Base-by-base conservation (phyloP, 2,329 filamentous ascomycete genomes). In the Sporothrix inflata region DNA sequence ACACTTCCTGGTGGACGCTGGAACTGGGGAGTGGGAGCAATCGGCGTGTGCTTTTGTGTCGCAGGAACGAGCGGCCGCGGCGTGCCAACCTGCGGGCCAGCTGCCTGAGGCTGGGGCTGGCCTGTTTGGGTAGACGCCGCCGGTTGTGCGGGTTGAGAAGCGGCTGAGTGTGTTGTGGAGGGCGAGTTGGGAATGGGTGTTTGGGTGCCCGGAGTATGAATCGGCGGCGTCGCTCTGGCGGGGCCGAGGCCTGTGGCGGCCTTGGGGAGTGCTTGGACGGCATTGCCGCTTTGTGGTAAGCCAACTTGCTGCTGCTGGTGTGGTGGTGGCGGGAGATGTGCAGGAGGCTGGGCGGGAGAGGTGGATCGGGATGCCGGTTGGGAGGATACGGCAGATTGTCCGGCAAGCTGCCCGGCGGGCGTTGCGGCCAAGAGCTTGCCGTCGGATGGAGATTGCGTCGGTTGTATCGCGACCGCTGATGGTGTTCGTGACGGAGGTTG, bases 11-110 rank as follows among this genome's bases (percentile, higher is more conserved):
- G 71, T 21, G 42, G 11, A 21, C 71, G 65, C 38, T 68, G 55
- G 9, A 57, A 19, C 21, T 67, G 68, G 5, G 27, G 27, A 6
- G 38, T 53, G 3, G 65, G 14, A 1, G 66, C 70, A 11, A 66
- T 63, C 9, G 70, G 72, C 16, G 60, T 38, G 34, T 42, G 72
- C 47, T 69, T 73, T 9, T 71, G 69, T 5, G 65, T 27, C n/a
- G 55, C 72, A 30, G 69, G 63, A 12, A 61, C 69, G 1, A 73
- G 38, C 1, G 65, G 47, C 11, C 72, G 69, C 16, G 69, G 69
- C 12, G 63, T 69, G n/a, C 67, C 72, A 8, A 45, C 55, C 16
- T 24, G 42, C 1, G 47, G 11, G 11, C 34, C 51, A 19, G 19
- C 47, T 6, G 38, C 12, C 8, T 27, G 57, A 14, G 30, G 6